Conservation (phyloP, 2,329 filamentous ascomycete species). For the Hysterium pulicare region DNA sequence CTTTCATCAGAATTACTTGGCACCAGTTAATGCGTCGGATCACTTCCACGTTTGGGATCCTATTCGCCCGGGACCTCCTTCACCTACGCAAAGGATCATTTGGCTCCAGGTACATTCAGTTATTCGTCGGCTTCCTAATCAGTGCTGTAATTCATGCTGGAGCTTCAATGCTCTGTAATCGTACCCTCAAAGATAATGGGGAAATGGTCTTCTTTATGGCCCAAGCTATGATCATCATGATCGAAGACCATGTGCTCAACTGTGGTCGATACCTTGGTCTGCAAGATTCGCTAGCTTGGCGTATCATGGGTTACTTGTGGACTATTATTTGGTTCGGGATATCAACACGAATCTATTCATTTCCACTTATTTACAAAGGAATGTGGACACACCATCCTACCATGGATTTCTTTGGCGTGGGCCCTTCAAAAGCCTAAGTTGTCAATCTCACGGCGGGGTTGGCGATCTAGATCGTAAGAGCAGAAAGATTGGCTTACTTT, state of each 20-base stretch:
- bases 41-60: constrained; percentile 15
- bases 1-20: constrained; percentile 16
- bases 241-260: constrained; percentile 28
- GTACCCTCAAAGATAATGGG: constrained; percentile 13
- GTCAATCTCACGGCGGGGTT: too few species aligned
- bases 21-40: constrained; percentile 23
- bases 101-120: constrained; percentile 27
- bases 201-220: constrained; percentile 17
- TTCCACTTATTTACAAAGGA: constrained; percentile 8
- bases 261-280: constrained; percentile 18
- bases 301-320: constrained; percentile 20
- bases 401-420: constrained; percentile 20
- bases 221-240: constrained; percentile 24
- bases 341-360: constrained; percentile 9
- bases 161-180: constrained; percentile 15
- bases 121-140: constrained; percentile 22
- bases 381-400: constrained; percentile 20
- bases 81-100: constrained; percentile 22
- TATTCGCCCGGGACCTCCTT: constrained; percentile 18
- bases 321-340: constrained; percentile 17
- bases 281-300: constrained; percentile 14
- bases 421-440: constrained; percentile 9
- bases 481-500: too few species aligned
- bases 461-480: too few species aligned
- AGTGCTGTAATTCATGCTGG: constrained; percentile 16